These are phyloP conservation scores for Clohesyomyces aquaticus DNA, from an alignment of 495 filamentous ascomycete genomes.

Conservation along the genomic window DNA sequence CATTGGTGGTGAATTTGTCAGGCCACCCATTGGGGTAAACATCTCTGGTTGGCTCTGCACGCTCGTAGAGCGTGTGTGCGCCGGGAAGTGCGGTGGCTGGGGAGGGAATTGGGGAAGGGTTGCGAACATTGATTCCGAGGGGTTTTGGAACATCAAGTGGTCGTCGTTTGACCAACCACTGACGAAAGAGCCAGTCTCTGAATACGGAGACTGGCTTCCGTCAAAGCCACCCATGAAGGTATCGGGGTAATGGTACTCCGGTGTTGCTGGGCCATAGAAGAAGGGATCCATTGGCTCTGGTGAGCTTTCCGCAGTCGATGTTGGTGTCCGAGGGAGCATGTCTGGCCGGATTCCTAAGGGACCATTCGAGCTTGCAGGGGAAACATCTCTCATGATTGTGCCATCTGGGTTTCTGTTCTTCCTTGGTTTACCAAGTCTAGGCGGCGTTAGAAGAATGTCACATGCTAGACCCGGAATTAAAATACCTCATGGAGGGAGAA, in stretches of 20 bases:
- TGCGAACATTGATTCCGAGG: conserved; percentile 20
- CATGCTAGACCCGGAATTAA: neutral
- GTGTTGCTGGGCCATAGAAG: conserved; percentile 36
- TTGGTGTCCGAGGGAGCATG: conserved; percentile 34
- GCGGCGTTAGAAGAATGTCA: conserved; percentile 8
- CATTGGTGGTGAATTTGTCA: conserved; percentile 29
- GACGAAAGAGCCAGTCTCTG: conserved; percentile 30
- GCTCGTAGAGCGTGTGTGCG: conserved; percentile 22
- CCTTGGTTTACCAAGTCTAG: conserved; percentile 37
- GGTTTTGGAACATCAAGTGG: conserved; percentile 34
- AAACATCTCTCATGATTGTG: conserved; percentile 36
- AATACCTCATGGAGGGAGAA: conserved; percentile 40
- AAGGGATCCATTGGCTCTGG: conserved; percentile 37
- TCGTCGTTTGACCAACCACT: conserved; percentile 34
- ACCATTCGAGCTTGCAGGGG: conserved; percentile 35
- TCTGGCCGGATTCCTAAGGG: conserved; percentile 26
- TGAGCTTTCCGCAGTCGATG: conserved; percentile 33
- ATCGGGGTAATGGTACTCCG: conserved; percentile 37
- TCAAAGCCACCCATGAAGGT: conserved; percentile 35
- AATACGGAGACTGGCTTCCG: conserved; percentile 36
- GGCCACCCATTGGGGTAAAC: conserved; percentile 28
- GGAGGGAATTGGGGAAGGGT: conserved; percentile 25
- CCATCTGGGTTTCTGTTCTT: conserved; percentile 39
- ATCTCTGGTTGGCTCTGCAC: conserved; percentile 35
- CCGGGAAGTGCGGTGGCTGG: conserved; percentile 8